Evolutionary conservation across 768 basidiomycete species (phyloP), one percentile per base, ranked within the genome.

Genomic region (Dacryopinax primogenitus): DNA sequence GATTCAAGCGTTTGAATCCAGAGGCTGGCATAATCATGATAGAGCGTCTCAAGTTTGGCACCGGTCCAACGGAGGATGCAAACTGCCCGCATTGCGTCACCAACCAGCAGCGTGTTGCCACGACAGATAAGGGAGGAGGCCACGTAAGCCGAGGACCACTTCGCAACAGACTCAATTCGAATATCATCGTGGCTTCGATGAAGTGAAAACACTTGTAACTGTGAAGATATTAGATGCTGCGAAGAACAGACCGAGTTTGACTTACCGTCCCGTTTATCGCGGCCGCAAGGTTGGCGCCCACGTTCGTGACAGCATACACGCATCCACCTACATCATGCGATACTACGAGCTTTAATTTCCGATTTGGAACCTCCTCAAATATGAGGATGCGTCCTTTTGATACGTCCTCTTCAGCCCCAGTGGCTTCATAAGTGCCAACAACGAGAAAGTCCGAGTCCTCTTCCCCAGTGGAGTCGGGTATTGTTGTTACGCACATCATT

Each of bases 101-200:
- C 89, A n/a, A 85, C 80, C 18, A 88, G 74, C 28, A 95, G 72
- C 51, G 75, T 76, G 66, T 84, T 74, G 1, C 77, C 80, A 58
- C 79, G 80, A 1, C 82, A 76, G 0, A 81, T 83, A 23, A 96
- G 74, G 64, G 82, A 84, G 2, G 82, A 84, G 32, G 93, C 83
- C 65, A 88, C 67, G 74, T 93, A 92, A 64, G 89, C 92, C 72
- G 91, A 88, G 68, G 87, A 85, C 86, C 90, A 93, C 37, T 82
- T 77, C 0, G 82, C 73, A 6, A 83, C 69, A 33, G 77, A 76
- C 37, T 77, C 70, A 15, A 88, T 72, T 3, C 71, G 70, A 68
- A 76, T 16, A 1, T 33, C 61, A 21, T 34, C 34, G 76, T 69
- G 16, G 76, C 68, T 35, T 70, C 69, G 11, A 7, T 13, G 26